phyloP scores from a whole-genome alignment of 176 grass and related monocot genomes.

The Otatea glauca region DNA sequence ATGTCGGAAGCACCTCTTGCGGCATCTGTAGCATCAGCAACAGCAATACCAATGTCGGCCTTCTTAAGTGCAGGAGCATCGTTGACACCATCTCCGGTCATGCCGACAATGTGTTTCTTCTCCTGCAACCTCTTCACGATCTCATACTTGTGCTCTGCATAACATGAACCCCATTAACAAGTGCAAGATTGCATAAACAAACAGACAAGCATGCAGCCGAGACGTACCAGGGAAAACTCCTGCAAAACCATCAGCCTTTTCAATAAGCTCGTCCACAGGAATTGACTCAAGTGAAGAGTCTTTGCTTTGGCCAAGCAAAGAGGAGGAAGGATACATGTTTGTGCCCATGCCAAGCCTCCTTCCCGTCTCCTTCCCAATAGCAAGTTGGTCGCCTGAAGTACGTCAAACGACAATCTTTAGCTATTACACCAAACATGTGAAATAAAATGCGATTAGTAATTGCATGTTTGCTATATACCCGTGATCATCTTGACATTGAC shows the following conservation, averaged over 20 bases:
- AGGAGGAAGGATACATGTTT: slow-evolving; percentile 99
- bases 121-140: slow-evolving; percentile 97
- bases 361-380: slow-evolving; percentile 97
- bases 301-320: slow-evolving; percentile 84
- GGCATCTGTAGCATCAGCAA: slow-evolving; percentile 94
- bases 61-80: slow-evolving; percentile 96
- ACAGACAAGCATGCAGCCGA: background rate
- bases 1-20: slow-evolving; percentile 93
- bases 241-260: slow-evolving; percentile 98
- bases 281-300: slow-evolving; percentile 70
- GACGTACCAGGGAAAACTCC: slow-evolving; percentile 93
- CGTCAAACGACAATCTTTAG: background rate
- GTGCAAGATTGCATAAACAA: background rate
- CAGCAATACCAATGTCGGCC: slow-evolving; percentile 97
- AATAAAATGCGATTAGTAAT: background rate
- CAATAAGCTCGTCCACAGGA: slow-evolving; percentile 94
- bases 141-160: slow-evolving; percentile 96
- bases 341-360: slow-evolving; percentile 98
- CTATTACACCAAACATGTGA: background rate
- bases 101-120: slow-evolving; percentile 97
- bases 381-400: slow-evolving; percentile 91
- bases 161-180: slow-evolving; percentile 13
- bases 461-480: slow-evolving; percentile 44
- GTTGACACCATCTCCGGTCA: slow-evolving; percentile 98
- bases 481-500: slow-evolving; percentile 99